Percentiles rank a stretch among this genome's conserved stretches.
phyloP scores from a whole-genome alignment of 306 rosid genomes.

The Cucurbita maxima region DNA sequence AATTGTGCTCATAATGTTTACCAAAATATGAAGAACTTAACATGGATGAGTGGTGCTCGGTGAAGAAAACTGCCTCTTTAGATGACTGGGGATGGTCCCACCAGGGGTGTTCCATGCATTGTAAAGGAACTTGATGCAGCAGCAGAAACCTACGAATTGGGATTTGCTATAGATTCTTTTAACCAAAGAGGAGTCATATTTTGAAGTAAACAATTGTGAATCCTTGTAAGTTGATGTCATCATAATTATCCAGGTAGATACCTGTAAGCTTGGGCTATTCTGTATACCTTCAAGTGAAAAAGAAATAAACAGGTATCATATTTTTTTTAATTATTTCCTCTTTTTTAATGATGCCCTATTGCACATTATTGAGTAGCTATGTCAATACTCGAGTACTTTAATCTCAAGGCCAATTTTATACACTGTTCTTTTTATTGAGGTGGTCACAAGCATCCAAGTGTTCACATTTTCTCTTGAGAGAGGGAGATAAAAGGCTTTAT shows the following conservation, averaged over 20 bases:
- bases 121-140: not conserved
- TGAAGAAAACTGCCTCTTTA: not conserved
- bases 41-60: not conserved
- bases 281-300: not conserved
- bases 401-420: not conserved
- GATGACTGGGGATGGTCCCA: not conserved
- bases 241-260: not conserved
- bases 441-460: not conserved
- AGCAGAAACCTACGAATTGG: not conserved
- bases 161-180: not conserved
- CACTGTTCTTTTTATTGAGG: not conserved
- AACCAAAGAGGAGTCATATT: not conserved
- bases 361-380: not conserved
- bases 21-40: not conserved
- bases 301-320: not conserved
- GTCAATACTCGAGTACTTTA: not conserved
- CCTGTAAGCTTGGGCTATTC: not conserved
- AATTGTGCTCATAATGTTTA: not conserved
- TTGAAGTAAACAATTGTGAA: not conserved
- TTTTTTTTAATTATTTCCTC: not conserved
- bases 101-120: not conserved
- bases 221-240: not conserved
- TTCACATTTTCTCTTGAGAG: not conserved
- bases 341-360: not conserved
- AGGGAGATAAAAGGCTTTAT: not conserved